Base-by-base conservation (phyloP, 345 rosid species). In the Eucalyptus tenuipes region DNA sequence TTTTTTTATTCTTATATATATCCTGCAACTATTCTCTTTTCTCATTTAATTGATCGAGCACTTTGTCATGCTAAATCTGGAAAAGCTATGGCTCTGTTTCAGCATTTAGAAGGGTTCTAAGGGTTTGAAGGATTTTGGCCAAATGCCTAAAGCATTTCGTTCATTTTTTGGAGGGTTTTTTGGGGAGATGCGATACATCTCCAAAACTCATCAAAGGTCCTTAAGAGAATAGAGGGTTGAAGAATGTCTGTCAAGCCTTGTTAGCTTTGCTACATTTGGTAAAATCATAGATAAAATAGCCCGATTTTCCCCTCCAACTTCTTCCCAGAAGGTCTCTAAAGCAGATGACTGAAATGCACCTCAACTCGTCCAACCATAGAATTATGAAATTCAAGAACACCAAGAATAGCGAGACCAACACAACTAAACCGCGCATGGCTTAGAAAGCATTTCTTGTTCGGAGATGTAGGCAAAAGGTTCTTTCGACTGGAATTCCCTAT, bases 21-120 rank as follows among this genome's bases (percentile, higher is more conserved):
- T 25, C 86, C 55, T 85, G 50, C 42, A 20, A 13, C 53, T 49
- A 1, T 49, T 85, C 45, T 52, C 15, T n/a, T n/a, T 49, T 33
- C 2, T 42, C 2, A 0, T 31, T 84, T 20, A 49, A 22, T n/a
- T 2, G 10, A 85, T n/a, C 57, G 15, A 0, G 57, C 59, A 37
- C 55, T 10, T 49, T n/a, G 42, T 85, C 53, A 20, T 27, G 37
- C 52, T 48, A 13, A 85, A 29, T 16, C 13, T 48, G 18, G 8
- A n/a, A 37, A 85, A 37, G 82, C 47, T 5, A 22, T 22, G 82
- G 24, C 47, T 75, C 24, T 52, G 57, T 52, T 52, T 52, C 25
- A 52, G 57, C 57, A 52, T 52, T 20, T 52, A 3, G 24, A 20
- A 52, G 57, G 57, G 57, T 52, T 20, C 57, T 52, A 4, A 52